These are phyloP conservation scores for Solanum sejunctum DNA, from an alignment of 257 asterid genomes.

Conservation along the genomic window DNA sequence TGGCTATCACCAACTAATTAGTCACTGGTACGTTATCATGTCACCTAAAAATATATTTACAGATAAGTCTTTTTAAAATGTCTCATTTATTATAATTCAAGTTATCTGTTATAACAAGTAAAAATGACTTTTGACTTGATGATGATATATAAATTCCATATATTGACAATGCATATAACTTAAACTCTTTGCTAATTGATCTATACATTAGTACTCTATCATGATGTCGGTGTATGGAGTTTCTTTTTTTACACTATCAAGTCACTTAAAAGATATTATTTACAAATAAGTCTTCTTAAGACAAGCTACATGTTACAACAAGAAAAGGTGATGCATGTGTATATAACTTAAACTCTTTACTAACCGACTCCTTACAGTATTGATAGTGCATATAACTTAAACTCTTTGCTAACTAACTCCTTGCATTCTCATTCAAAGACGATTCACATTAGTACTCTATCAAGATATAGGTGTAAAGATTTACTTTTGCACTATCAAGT, in stretches of 20 bases:
- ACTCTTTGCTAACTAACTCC: not conserved
- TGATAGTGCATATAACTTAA: not conserved
- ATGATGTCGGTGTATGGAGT: no score
- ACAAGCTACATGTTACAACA: no score
- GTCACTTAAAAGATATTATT: no score
- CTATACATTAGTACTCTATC: no score
- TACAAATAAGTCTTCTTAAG: no score
- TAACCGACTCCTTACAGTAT: not conserved
- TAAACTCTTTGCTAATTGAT: not conserved
- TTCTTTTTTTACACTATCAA: no score
- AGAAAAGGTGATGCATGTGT: no score
- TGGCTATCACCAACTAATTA: conserved; percentile 55
- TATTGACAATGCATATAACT: not conserved
- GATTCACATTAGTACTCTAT: no score
- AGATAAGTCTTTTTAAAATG: not conserved
- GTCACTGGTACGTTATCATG: conserved; percentile 47
- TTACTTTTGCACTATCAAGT: no score
- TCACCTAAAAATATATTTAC: not conserved
- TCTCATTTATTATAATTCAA: not conserved
- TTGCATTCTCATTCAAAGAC: no score
- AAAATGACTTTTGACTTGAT: not conserved
- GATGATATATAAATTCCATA: not conserved
- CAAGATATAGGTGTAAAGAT: no score
- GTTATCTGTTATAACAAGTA: not conserved
- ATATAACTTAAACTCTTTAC: not conserved